Conservation (phyloP, 164 flowering plant genomes). For the Umbellularia californica region DNA sequence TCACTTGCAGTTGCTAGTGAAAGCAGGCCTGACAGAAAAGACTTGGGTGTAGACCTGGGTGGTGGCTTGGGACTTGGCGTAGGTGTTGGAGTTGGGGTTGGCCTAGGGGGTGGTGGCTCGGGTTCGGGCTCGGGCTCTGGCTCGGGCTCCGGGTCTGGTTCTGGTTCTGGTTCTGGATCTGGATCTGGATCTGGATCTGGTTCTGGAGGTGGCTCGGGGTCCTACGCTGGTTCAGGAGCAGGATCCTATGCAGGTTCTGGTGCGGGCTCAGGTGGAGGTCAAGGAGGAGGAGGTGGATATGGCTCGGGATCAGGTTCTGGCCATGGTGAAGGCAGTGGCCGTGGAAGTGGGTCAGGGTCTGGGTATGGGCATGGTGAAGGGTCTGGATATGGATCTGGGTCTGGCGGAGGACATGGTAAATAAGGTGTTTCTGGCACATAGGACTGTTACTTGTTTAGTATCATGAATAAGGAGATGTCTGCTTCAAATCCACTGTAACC, state of each 20-base stretch:
- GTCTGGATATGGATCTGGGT: constrained; percentile 10
- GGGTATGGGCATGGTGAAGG: constrained; percentile 11
- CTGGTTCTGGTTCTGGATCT: constrained; percentile 19
- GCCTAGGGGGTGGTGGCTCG: constrained; percentile 18
- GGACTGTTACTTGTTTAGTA: neutral
- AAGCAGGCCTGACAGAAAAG: constrained; percentile 22
- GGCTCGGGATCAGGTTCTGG: constrained; percentile 2
- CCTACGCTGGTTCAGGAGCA: constrained; percentile 8
- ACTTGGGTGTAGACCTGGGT: constrained; percentile 16
- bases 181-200: constrained; percentile 17
- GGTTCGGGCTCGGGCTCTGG: constrained; percentile 18
- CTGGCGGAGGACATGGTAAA: constrained; percentile 4
- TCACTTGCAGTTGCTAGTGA: constrained; percentile 15
- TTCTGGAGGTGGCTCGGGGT: constrained; percentile 20
- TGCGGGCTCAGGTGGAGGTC: constrained; percentile 4
- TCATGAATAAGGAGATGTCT: constrained; percentile 1
- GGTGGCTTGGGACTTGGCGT: constrained; percentile 14
- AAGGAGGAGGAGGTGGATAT: neutral
- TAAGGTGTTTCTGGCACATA: neutral
- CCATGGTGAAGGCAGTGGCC: constrained; percentile 2
- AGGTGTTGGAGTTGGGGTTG: constrained; percentile 17
- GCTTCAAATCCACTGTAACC: neutral
- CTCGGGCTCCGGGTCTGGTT: constrained; percentile 15
- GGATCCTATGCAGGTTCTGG: constrained; percentile 8
- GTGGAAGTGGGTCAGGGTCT: constrained; percentile 5